These are phyloP conservation scores for Ustilago curta DNA, from an alignment of 1,284 basidiomycete genomes.

Conservation along the genomic window DNA sequence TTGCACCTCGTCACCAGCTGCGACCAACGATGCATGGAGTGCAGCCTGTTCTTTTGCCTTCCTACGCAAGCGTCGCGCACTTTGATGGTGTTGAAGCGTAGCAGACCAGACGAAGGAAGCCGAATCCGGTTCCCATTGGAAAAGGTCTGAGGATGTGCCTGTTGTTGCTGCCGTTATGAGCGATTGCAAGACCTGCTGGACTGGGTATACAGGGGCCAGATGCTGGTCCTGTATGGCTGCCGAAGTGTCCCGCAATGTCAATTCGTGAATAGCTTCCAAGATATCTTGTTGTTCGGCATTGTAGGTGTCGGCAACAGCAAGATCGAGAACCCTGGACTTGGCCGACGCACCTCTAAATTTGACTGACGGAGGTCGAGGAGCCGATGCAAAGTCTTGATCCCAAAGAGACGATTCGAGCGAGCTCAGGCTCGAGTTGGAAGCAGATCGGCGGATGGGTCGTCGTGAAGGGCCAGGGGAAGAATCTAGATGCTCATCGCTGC, in stretches of 20 bases:
- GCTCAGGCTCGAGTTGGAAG: slow-evolving; percentile 32
- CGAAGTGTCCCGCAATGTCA: not conserved
- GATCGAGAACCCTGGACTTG: slow-evolving; percentile 24
- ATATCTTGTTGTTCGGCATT: slow-evolving; percentile 3
- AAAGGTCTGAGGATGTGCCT: slow-evolving; percentile 45
- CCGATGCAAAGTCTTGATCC: slow-evolving; percentile 19
- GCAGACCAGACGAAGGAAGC: slow-evolving; percentile 44
- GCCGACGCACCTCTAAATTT: slow-evolving; percentile 31
- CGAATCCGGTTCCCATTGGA: slow-evolving; percentile 45
- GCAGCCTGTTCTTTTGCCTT: slow-evolving; percentile 33
- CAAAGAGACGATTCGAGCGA: slow-evolving; percentile 26
- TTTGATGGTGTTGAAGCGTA: slow-evolving; percentile 24
- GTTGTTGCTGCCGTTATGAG: slow-evolving; percentile 40
- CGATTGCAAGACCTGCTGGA: slow-evolving; percentile 26
- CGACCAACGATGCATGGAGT: slow-evolving; percentile 18
- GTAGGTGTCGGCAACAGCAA: slow-evolving; percentile 15
- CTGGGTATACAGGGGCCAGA: slow-evolving; percentile 40
- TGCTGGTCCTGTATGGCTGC: slow-evolving; percentile 11
- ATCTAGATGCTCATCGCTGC: slow-evolving; percentile 17
- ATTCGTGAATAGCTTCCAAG: slow-evolving; percentile 36
- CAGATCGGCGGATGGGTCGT: slow-evolving; percentile 6
- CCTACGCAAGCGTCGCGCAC: slow-evolving; percentile 21
- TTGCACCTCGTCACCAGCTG: slow-evolving; percentile 13
- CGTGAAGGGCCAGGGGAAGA: slow-evolving; percentile 30
- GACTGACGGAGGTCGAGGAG: slow-evolving; percentile 12